These are phyloP conservation scores for Tulasnella sp. DNA, from an alignment of 768 basidiomycete species.

Conservation along the genomic window DNA sequence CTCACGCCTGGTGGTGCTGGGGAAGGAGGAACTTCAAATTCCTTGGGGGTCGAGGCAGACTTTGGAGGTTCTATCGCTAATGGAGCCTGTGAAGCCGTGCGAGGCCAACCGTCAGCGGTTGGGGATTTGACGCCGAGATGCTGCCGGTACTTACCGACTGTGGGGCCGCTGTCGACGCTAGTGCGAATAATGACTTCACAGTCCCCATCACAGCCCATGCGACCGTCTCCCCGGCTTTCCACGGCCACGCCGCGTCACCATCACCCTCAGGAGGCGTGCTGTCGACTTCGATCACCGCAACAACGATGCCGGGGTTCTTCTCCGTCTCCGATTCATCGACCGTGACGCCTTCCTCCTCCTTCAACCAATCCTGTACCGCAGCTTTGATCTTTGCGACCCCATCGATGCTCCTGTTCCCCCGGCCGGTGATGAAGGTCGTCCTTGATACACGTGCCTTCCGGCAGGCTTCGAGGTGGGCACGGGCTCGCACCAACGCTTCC, in stretches of 20 bases:
- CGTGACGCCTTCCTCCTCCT: not conserved
- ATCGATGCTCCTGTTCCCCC: not conserved
- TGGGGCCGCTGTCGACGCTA: not conserved
- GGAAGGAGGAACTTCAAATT: not conserved
- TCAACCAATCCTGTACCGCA: not conserved
- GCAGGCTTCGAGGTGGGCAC: conserved; percentile 1
- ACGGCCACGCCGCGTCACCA: not conserved
- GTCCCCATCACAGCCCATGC: not conserved
- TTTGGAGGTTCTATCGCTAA: not conserved
- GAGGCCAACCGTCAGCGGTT: not conserved
- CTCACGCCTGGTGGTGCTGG: not conserved
- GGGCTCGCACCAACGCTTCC: conserved; percentile 9
- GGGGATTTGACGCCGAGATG: not conserved
- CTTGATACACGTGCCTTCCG: not conserved
- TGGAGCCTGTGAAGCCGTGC: not conserved
- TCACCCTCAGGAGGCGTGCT: not conserved
- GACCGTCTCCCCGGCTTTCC: not conserved
- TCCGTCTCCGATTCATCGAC: conserved; percentile 11
- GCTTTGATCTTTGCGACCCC: conserved; percentile 1
- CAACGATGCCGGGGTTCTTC: conserved; percentile 4
- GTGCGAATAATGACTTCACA: not conserved
- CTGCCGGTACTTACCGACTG: not conserved
- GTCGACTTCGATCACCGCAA: not conserved
- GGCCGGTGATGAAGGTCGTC: not conserved
- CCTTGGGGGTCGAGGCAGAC: not conserved